Conservation (phyloP, 2,329 filamentous ascomycete genomes). For the Arthrobotrys entomopaga region DNA sequence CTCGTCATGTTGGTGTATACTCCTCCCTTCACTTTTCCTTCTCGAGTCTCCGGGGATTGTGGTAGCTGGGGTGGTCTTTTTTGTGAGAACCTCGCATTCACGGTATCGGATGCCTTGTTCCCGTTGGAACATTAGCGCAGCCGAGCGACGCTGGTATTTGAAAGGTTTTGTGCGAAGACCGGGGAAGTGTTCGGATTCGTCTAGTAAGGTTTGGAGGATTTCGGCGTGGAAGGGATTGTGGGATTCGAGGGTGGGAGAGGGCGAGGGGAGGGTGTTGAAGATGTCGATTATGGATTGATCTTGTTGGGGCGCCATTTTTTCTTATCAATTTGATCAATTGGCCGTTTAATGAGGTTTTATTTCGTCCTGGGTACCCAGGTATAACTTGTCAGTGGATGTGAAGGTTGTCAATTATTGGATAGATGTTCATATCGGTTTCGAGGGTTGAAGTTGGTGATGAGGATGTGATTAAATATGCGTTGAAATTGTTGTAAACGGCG, state of each 20-base stretch:
- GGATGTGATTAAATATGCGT: neutral
- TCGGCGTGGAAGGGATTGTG: constrained; percentile 64
- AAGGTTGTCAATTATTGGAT: no score
- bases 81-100: constrained; percentile 63
- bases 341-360: no score
- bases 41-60: constrained; percentile 77
- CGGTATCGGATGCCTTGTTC: constrained; percentile 76
- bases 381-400: neutral
- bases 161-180: constrained; percentile 76
- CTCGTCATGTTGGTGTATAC: constrained; percentile 60
- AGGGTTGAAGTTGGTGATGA: neutral
- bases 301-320: neutral
- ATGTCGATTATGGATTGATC: constrained; percentile 66
- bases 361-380: neutral
- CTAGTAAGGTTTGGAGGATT: constrained; percentile 68
- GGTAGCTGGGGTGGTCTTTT: constrained; percentile 68
- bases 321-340: neutral
- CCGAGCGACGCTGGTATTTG: constrained; percentile 81
- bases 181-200: constrained; percentile 63
- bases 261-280: constrained; percentile 79
- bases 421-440: no score
- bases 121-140: constrained; percentile 83
- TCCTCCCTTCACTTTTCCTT: neutral
- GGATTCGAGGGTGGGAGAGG: constrained; percentile 67
- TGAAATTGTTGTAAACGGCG: constrained; percentile 9